Percentiles rank a stretch among this genome's conserved stretches.
These are phyloP conservation scores for Peribolospora kevripleyi DNA, from an alignment of 768 basidiomycete genomes.

Conservation along the genomic window DNA sequence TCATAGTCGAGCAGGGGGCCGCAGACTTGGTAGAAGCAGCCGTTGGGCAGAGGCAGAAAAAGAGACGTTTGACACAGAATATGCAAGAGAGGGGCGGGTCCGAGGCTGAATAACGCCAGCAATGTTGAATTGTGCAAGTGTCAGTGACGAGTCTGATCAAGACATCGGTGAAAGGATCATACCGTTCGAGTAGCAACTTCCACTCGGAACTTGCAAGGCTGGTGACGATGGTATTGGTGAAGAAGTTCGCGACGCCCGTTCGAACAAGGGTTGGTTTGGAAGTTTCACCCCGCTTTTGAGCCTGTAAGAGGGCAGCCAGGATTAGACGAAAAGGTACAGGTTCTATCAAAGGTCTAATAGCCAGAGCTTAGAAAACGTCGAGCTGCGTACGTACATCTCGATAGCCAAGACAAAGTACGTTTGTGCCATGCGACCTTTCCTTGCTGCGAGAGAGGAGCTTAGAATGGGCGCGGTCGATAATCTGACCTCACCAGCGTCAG, in stretches of 20 bases:
- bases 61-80: slow-evolving; percentile 37
- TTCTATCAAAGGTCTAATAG: too few relatives aligned
- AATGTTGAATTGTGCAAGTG: neutral
- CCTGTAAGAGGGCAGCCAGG: too few relatives aligned
- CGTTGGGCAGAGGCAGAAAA: slow-evolving; percentile 56
- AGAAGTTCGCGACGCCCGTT: slow-evolving; percentile 27
- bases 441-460: too few relatives aligned
- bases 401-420: too few relatives aligned
- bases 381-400: too few relatives aligned
- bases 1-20: slow-evolving; percentile 21
- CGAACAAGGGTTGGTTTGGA: too few relatives aligned
- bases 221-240: slow-evolving; percentile 51
- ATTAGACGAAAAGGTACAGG: too few relatives aligned
- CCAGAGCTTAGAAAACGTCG: too few relatives aligned
- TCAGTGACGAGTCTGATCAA: neutral
- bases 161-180: slow-evolving; percentile 5
- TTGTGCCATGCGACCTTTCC: too few relatives aligned
- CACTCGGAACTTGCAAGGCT: slow-evolving; percentile 39
- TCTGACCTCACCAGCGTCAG: too few relatives aligned
- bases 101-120: slow-evolving; percentile 30
- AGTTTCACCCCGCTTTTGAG: too few relatives aligned
- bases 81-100: slow-evolving; percentile 50
- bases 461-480: too few relatives aligned
- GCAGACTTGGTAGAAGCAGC: slow-evolving; percentile 58
- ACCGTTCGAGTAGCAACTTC: slow-evolving; percentile 41